Evolutionary conservation across 495 filamentous ascomycete genomes (phyloP).

Genomic region (Cercophora sp.): DNA sequence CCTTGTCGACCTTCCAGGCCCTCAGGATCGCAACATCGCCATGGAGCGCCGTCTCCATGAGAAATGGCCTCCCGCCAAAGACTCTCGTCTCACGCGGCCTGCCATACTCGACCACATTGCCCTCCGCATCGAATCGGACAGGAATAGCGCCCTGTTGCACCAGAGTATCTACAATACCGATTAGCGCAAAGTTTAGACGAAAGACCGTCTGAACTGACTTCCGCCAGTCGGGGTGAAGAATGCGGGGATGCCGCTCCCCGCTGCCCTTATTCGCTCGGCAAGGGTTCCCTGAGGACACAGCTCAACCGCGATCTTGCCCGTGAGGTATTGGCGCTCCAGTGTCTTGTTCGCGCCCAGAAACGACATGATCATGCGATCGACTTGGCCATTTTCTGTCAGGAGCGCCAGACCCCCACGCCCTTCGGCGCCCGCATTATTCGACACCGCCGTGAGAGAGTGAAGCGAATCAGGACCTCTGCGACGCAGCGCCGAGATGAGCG

Average conservation of each 20-base stretch:
- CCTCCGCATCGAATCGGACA: conserved; percentile 46
- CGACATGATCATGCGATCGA: conserved; percentile 57
- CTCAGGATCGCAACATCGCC: conserved; percentile 62
- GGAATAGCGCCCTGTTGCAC: conserved; percentile 61
- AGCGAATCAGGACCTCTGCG: conserved; percentile 42
- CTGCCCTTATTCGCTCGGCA: conserved; percentile 58
- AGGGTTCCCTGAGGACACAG: conserved; percentile 63
- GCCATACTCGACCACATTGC: conserved; percentile 50
- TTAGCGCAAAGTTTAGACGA: background rate
- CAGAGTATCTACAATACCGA: conserved; percentile 43
- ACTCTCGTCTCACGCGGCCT: conserved; percentile 54
- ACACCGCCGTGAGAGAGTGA: conserved; percentile 56
- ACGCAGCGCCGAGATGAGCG: conserved; percentile 48
- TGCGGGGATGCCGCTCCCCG: conserved; percentile 63
- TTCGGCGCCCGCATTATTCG: conserved; percentile 61
- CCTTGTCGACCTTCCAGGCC: conserved; percentile 60
- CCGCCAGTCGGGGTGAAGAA: conserved; percentile 64
- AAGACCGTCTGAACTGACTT: conserved; percentile 27
- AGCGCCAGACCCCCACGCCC: conserved; percentile 52
- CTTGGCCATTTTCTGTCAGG: conserved; percentile 51
- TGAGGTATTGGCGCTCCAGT: conserved; percentile 61
- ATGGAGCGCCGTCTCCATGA: conserved; percentile 60
- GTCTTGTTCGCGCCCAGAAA: conserved; percentile 61
- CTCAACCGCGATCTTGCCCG: conserved; percentile 59
- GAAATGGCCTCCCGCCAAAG: conserved; percentile 55